Percentiles rank a stretch among this genome's conserved stretches.
phyloP scores from a whole-genome alignment of 1,284 basidiomycete genomes.

The Schizopora paradoxa region DNA sequence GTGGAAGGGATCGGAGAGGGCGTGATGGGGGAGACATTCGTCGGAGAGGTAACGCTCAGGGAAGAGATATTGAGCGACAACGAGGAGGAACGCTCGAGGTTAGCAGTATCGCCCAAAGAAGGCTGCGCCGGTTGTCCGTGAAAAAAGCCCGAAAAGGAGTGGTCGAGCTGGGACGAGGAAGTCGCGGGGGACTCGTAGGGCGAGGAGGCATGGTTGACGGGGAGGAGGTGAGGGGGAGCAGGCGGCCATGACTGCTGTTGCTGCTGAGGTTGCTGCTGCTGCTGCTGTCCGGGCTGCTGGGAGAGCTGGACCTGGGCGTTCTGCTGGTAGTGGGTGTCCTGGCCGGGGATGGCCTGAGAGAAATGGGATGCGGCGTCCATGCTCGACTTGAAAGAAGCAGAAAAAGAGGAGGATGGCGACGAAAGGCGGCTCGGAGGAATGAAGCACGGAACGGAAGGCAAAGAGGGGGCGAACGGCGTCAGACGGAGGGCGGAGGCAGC shows the following conservation, averaged over 20 bases:
- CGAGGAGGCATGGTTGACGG: conserved; percentile 29
- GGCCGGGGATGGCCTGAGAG: conserved; percentile 29
- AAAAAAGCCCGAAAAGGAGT: background rate
- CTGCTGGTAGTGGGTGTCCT: conserved; percentile 27
- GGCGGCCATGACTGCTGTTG: conserved; percentile 28
- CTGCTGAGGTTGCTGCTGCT: conserved; percentile 17
- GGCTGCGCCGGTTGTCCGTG: conserved; percentile 19
- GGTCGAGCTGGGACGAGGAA: conserved; percentile 27
- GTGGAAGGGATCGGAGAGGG: conserved; percentile 28
- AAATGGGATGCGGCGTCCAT: conserved; percentile 25
- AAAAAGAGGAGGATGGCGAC: background rate
- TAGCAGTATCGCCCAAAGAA: too few species aligned
- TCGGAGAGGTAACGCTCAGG: conserved; percentile 57
- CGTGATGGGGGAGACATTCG: conserved; percentile 45
- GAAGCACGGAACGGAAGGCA: background rate
- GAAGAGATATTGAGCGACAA: conserved; percentile 65
- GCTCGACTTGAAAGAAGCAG: conserved; percentile 1
- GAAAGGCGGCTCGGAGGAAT: background rate
- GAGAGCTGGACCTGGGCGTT: conserved; percentile 11
- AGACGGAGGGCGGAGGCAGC: background rate
- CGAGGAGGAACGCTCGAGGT: conserved; percentile 27
- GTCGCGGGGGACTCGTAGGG: conserved; percentile 34
- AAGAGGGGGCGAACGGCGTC: background rate
- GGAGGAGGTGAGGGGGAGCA: conserved; percentile 24
- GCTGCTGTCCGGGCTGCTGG: conserved; percentile 20